Percentiles rank a stretch among this genome's conserved stretches.
phyloP scores from a whole-genome alignment of 352 stramenopile genomes.

The Globisporangium viniferum region DNA sequence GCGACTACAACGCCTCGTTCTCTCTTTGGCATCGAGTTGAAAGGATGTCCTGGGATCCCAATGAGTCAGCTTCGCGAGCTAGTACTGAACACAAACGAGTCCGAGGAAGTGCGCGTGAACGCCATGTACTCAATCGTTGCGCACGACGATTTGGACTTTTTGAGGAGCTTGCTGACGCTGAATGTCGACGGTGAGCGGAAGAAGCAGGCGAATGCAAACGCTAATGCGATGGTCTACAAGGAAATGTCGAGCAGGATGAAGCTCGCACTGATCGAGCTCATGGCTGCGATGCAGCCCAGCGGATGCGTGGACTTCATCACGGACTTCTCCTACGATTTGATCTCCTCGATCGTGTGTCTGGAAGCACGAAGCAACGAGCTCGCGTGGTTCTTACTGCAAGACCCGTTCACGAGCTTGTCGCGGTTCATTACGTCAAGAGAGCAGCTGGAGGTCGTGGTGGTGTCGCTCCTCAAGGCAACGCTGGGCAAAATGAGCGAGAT shows the following conservation, averaged over 20 bases:
- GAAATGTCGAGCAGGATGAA: slow-evolving; percentile 74
- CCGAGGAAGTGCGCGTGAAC: slow-evolving; percentile 64
- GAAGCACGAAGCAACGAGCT: slow-evolving; percentile 83
- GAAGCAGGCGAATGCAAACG: slow-evolving; percentile 51
- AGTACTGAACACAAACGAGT: slow-evolving; percentile 50
- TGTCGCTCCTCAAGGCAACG: slow-evolving; percentile 69
- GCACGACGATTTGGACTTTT: slow-evolving; percentile 65
- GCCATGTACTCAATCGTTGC: slow-evolving; percentile 67
- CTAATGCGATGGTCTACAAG: slow-evolving; percentile 51
- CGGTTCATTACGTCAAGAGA: slow-evolving; percentile 58
- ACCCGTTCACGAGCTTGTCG: slow-evolving; percentile 71
- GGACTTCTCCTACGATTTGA: slow-evolving; percentile 67
- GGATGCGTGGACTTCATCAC: slow-evolving; percentile 72
- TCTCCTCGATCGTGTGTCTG: slow-evolving; percentile 78
- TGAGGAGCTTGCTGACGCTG: slow-evolving; percentile 53
- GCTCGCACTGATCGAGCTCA: slow-evolving; percentile 64
- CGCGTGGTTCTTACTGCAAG: slow-evolving; percentile 76
- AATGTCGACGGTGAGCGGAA: slow-evolving; percentile 53
- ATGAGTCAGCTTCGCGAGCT: slow-evolving; percentile 70
- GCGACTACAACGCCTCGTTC: slow-evolving; percentile 22
- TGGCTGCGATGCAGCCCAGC: slow-evolving; percentile 52
- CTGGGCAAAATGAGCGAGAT: slow-evolving; percentile 81
- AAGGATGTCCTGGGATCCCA: slow-evolving; percentile 43
- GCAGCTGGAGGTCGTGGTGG: slow-evolving; percentile 66
- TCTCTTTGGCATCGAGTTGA: slow-evolving; percentile 54